Evolutionary conservation across 768 basidiomycete genomes (phyloP).

Genomic region (Coprinopsis sp.): DNA sequence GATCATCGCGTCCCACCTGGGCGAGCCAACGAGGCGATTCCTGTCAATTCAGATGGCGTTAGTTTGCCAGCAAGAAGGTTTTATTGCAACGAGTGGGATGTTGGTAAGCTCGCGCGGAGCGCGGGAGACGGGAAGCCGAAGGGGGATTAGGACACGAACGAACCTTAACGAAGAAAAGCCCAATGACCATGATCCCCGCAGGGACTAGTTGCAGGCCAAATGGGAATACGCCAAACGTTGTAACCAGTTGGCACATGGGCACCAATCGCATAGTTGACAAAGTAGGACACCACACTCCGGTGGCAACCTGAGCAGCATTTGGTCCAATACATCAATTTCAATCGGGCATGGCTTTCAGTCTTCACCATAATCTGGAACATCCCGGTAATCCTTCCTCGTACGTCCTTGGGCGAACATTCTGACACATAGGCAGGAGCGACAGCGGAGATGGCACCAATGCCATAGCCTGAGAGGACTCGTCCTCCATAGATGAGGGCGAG

Average conservation of each 20-base stretch:
- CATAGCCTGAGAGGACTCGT: slow-evolving; percentile 74
- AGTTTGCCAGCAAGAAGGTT: no score
- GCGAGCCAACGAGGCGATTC: slow-evolving; percentile 80
- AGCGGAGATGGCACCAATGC: slow-evolving; percentile 79
- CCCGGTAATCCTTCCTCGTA: slow-evolving; percentile 82
- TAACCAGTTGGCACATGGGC: slow-evolving; percentile 43
- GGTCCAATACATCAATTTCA: not conserved
- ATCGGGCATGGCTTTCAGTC: slow-evolving; percentile 4
- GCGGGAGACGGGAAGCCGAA: no score
- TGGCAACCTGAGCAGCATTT: slow-evolving; percentile 42
- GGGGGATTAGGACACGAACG: not conserved
- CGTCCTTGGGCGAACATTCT: slow-evolving; percentile 83
- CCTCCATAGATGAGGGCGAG: slow-evolving; percentile 74
- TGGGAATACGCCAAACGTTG: slow-evolving; percentile 64
- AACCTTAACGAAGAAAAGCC: slow-evolving; percentile 63
- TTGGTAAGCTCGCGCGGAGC: no score
- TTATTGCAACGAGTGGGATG: no score
- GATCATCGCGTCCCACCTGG: slow-evolving; percentile 49
- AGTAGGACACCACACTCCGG: slow-evolving; percentile 86
- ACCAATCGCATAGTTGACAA: slow-evolving; percentile 72
- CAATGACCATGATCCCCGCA: slow-evolving; percentile 64
- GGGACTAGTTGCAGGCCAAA: slow-evolving; percentile 75
- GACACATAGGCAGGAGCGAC: slow-evolving; percentile 84
- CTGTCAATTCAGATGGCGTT: no score
- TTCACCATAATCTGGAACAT: slow-evolving; percentile 87